Evolutionary conservation across 306 rosid species (phyloP).

Genomic region (Casuarina glauca): DNA sequence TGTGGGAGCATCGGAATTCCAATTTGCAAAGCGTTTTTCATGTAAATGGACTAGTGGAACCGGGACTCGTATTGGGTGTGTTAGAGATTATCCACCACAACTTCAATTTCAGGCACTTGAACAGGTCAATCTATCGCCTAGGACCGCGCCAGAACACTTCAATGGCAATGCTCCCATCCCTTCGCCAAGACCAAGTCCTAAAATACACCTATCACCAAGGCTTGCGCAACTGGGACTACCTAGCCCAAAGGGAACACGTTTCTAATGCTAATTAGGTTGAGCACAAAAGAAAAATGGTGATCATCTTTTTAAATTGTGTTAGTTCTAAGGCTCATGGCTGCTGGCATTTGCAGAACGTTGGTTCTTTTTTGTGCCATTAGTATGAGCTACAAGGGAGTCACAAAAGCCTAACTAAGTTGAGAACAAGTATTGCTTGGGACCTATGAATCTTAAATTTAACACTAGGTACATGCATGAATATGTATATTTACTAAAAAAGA

Average conservation of each 20-base stretch:
- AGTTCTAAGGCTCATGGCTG: neutral
- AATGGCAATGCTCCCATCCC: constrained; percentile 51
- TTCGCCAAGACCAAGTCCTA: constrained; percentile 74
- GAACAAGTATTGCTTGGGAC: too few relatives aligned
- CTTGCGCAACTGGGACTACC: constrained; percentile 57
- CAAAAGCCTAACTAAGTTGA: too few relatives aligned
- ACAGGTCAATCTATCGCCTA: constrained; percentile 68
- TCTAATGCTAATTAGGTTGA: constrained; percentile 8
- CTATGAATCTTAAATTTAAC: too few relatives aligned
- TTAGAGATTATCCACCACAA: constrained; percentile 64
- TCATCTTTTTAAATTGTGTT: neutral
- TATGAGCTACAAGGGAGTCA: neutral
- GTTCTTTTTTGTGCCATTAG: neutral
- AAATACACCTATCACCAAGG: constrained; percentile 64
- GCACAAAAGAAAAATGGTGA: neutral
- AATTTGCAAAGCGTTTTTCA: constrained; percentile 35
- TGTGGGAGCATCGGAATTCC: constrained; percentile 23
- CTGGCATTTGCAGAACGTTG: neutral
- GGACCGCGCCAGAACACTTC: constrained; percentile 33
- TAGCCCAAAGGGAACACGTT: constrained; percentile 44
- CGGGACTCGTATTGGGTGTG: constrained; percentile 63
- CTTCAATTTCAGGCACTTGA: constrained; percentile 73
- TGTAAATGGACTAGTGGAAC: constrained; percentile 63
- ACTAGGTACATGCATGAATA: too few relatives aligned
- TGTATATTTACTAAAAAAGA: too few relatives aligned